Conservation (phyloP, 1,284 basidiomycete species). For the Golubevia sp. region DNA sequence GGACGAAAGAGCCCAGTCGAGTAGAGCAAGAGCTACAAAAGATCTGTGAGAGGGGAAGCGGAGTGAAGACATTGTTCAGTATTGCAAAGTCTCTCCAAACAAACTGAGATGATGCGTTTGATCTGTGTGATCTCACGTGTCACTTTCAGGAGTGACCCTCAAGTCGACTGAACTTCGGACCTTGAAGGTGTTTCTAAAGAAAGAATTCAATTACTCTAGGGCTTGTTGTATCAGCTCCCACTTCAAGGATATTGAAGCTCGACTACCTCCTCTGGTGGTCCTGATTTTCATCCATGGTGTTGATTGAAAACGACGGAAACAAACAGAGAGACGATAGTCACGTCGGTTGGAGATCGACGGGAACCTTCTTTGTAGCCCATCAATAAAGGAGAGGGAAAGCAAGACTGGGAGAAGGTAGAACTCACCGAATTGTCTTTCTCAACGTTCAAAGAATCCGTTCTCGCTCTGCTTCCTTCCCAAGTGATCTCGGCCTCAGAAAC, state of each 20-base stretch:
- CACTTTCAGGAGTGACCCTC: slow-evolving; percentile 18
- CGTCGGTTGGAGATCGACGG: neutral
- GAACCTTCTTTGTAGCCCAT: slow-evolving; percentile 3
- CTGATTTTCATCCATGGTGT: neutral
- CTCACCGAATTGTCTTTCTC: slow-evolving; percentile 1
- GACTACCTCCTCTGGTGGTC: neutral
- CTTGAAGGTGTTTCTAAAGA: slow-evolving; percentile 13
- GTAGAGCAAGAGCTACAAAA: no score
- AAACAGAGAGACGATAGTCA: neutral
- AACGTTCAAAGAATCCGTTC: neutral
- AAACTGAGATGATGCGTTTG: slow-evolving; percentile 5
- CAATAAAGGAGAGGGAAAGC: neutral
- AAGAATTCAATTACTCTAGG: slow-evolving; percentile 4
- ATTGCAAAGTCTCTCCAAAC: no score
- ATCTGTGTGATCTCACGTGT: no score
- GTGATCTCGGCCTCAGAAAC: slow-evolving; percentile 4
- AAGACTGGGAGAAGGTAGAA: neutral
- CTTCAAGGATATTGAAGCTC: neutral
- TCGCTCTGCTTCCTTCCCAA: neutral
- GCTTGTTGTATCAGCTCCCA: slow-evolving; percentile 11
- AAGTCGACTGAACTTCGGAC: slow-evolving; percentile 1
- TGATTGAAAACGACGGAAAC: neutral
- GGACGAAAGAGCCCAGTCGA: no score
- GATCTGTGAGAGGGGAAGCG: no score
- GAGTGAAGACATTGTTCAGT: no score